phyloP scores from a whole-genome alignment of 2,329 filamentous ascomycete species.

The Arachnomyces sp. region DNA sequence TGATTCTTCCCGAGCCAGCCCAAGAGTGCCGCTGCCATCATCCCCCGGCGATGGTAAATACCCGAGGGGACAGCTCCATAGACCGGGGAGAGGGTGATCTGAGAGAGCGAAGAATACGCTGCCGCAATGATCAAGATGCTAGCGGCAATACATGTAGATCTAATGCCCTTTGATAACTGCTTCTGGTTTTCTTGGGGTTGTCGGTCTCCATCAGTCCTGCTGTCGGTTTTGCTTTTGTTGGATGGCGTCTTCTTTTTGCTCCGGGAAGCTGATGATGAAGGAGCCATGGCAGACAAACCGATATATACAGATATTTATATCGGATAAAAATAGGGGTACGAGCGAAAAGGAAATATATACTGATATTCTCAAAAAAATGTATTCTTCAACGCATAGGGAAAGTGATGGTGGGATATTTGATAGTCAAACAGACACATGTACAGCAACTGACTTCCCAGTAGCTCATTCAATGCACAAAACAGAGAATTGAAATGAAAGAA shows the following conservation, averaged over 20 bases:
- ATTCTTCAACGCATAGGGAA: no score
- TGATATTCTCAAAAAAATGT: no score
- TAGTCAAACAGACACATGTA: no score
- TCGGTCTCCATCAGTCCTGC: neutral
- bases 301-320: no score
- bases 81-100: constrained; percentile 72
- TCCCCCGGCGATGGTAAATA: constrained; percentile 60
- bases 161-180: constrained; percentile 19
- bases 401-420: no score
- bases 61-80: constrained; percentile 77
- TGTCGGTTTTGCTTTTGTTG: constrained; percentile 2
- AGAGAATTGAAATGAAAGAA: no score
- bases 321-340: no score
- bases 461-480: no score
- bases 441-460: no score
- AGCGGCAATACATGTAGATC: constrained; percentile 21
- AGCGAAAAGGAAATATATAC: no score
- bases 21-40: constrained; percentile 59
- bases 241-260: neutral
- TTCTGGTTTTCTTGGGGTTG: constrained; percentile 17
- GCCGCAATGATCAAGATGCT: constrained; percentile 32
- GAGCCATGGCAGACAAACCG: no score
- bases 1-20: constrained; percentile 64
- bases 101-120: constrained; percentile 38
- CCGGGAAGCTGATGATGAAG: constrained; percentile 4